A percentile compares a stretch with the other conserved stretches of the same genome.
Evolutionary conservation across 2,329 filamentous ascomycete species (phyloP).

Genomic region (Chaetomiaceae sp.): DNA sequence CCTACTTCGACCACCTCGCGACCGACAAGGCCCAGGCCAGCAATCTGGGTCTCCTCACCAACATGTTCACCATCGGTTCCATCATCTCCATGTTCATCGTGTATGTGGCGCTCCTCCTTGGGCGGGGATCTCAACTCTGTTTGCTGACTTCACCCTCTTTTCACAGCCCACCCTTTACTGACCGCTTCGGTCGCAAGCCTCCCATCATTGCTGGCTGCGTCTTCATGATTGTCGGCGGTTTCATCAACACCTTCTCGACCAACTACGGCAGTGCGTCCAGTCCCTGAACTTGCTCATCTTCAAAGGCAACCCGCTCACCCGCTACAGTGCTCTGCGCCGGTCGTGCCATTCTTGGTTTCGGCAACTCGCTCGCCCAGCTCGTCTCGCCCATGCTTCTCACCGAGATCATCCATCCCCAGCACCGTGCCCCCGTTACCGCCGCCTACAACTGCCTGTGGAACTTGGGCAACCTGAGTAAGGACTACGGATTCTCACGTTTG

Average conservation of each 20-base stretch:
- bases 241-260: neutral
- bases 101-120: too few relatives aligned
- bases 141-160: too few relatives aligned
- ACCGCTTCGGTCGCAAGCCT: neutral
- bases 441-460: constrained; percentile 56
- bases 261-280: too few relatives aligned
- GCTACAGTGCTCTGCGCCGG: constrained; percentile 45
- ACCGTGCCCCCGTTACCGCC: constrained; percentile 46
- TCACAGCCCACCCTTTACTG: too few relatives aligned
- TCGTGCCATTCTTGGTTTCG: constrained; percentile 55
- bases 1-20: too few relatives aligned
- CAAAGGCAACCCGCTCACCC: too few relatives aligned
- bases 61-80: too few relatives aligned
- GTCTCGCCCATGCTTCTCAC: constrained; percentile 50
- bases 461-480: constrained; percentile 37
- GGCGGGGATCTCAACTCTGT: too few relatives aligned
- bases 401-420: constrained; percentile 50
- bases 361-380: constrained; percentile 49
- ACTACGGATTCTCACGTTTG: too few relatives aligned
- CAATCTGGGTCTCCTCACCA: too few relatives aligned
- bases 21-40: too few relatives aligned
- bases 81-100: too few relatives aligned
- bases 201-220: neutral
- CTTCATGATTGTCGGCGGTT: neutral
- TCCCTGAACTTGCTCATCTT: constrained; percentile 36